Evolutionary conservation across 2,329 filamentous ascomycete genomes (phyloP).

Genomic region (Talaromyces sp.): DNA sequence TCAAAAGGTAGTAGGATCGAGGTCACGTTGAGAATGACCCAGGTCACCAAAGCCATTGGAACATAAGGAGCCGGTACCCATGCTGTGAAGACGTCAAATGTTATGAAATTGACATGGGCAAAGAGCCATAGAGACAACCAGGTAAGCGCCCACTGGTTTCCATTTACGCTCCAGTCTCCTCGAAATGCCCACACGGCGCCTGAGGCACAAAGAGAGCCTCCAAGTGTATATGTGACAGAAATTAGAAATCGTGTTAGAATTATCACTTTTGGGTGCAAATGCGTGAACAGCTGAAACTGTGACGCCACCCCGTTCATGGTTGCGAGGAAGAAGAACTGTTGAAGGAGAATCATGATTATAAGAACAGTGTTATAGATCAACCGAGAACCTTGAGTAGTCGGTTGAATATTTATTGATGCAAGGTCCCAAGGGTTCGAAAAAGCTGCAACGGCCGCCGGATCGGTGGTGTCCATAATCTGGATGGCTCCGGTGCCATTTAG

Average conservation of each 20-base stretch:
- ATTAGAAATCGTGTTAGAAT: not conserved
- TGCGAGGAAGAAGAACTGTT: conserved; percentile 50
- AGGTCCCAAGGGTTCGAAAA: conserved; percentile 37
- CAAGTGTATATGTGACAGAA: conserved; percentile 40
- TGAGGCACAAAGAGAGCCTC: conserved; percentile 40
- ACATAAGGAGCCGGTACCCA: conserved; percentile 41
- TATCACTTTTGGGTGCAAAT: conserved; percentile 21
- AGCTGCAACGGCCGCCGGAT: conserved; percentile 32
- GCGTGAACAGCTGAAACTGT: conserved; percentile 38
- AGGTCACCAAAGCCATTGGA: conserved; percentile 46
- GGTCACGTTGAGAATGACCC: conserved; percentile 46
- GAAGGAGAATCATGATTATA: conserved; percentile 46
- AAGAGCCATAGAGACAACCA: conserved; percentile 48
- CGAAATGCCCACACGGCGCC: conserved; percentile 47
- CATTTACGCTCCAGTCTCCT: conserved; percentile 40
- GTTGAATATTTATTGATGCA: conserved; percentile 38
- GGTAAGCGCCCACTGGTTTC: conserved; percentile 37
- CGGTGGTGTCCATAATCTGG: conserved; percentile 17
- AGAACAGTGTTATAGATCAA: conserved; percentile 47
- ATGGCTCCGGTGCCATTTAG: not conserved
- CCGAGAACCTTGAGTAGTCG: conserved; percentile 42
- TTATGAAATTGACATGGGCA: conserved; percentile 45
- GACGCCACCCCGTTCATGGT: conserved; percentile 45
- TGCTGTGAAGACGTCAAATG: conserved; percentile 45
- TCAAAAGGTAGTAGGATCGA: conserved; percentile 45